Evolutionary conservation across 208 protist genomes (phyloP).

Genomic region (Trypanosomatidae sp.): DNA sequence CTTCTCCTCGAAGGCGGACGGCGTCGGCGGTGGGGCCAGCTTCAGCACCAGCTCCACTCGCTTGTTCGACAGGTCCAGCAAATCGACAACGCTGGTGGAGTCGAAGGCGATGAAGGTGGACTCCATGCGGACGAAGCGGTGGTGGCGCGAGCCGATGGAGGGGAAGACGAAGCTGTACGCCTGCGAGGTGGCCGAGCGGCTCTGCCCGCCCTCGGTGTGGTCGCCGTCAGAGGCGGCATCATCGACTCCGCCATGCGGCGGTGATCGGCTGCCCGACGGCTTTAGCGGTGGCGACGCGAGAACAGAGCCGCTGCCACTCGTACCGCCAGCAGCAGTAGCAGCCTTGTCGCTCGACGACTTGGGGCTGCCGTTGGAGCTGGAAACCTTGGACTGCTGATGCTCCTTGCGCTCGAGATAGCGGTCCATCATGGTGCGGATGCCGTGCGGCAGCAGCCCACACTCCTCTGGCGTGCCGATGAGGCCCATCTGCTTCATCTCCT

Average conservation of each 20-base stretch:
- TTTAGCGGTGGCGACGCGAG: not conserved
- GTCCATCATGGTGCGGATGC: constrained; percentile 70
- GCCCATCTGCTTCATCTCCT: constrained; percentile 90
- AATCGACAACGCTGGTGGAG: constrained; percentile 66
- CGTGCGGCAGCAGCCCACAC: constrained; percentile 73
- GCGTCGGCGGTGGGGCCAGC: constrained; percentile 48
- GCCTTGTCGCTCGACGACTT: not conserved
- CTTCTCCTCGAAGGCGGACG: constrained; percentile 51
- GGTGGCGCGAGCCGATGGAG: constrained; percentile 32
- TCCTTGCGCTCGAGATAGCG: constrained; percentile 42
- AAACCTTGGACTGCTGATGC: constrained; percentile 17
- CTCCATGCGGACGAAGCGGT: constrained; percentile 73
- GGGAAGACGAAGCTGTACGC: constrained; percentile 40
- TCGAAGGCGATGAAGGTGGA: constrained; percentile 82
- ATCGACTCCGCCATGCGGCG: not conserved
- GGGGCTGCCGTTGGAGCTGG: not conserved
- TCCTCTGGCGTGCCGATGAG: constrained; percentile 79
- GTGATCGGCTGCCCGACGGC: not conserved
- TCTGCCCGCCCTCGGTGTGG: constrained; percentile 20
- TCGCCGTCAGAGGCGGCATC: constrained; percentile 19
- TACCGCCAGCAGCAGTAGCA: not conserved
- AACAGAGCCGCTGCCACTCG: not conserved
- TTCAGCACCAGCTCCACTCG: constrained; percentile 68
- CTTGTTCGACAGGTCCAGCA: constrained; percentile 75
- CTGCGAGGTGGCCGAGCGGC: constrained; percentile 14